A percentile compares a stretch with the other conserved stretches of the same genome.
These are phyloP conservation scores for Keqinozyma sinolaborantium DNA, from an alignment of 1,139 yeast species.

Conservation along the genomic window DNA sequence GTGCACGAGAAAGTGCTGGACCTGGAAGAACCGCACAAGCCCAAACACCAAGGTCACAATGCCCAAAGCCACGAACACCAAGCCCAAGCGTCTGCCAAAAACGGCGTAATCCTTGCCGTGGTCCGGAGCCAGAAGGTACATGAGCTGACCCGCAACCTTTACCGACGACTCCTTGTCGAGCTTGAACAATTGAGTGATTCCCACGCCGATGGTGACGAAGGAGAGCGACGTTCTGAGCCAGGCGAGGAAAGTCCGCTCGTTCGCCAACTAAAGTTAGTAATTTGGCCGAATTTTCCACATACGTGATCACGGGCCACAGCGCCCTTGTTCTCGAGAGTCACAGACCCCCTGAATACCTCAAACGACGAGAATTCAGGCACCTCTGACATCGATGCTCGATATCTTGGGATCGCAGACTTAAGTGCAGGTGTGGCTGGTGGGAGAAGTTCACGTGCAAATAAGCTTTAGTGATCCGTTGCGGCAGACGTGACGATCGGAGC, in stretches of 20 bases:
- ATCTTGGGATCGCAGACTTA: too few relatives aligned
- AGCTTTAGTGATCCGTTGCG: background rate
- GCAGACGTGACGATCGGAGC: background rate
- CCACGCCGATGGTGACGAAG: constrained; percentile 41
- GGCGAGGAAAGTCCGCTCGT: constrained; percentile 74
- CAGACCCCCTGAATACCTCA: constrained; percentile 17
- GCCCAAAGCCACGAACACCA: constrained; percentile 32
- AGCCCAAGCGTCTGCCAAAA: constrained; percentile 37
- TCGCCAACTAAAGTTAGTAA: constrained; percentile 43
- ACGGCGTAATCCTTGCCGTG: constrained; percentile 4
- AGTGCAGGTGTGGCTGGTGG: too few relatives aligned
- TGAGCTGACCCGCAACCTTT: constrained; percentile 10
- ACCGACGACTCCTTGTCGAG: constrained; percentile 21
- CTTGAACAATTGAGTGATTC: constrained; percentile 39
- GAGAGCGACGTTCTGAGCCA: constrained; percentile 63
- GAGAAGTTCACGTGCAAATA: too few relatives aligned
- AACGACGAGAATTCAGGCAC: constrained; percentile 10
- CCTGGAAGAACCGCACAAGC: constrained; percentile 30
- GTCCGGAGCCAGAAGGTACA: constrained; percentile 7
- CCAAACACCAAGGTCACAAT: constrained; percentile 33
- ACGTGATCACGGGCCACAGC: constrained; percentile 48
- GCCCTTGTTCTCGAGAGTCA: constrained; percentile 42
- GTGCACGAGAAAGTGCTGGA: constrained; percentile 24
- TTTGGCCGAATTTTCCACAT: constrained; percentile 5
- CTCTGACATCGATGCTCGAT: constrained; percentile 3